Evolutionary conservation across 495 filamentous ascomycete species (phyloP), one percentile per base, ranked within the genome.

Genomic region (Lasiosphaeria ovina): DNA sequence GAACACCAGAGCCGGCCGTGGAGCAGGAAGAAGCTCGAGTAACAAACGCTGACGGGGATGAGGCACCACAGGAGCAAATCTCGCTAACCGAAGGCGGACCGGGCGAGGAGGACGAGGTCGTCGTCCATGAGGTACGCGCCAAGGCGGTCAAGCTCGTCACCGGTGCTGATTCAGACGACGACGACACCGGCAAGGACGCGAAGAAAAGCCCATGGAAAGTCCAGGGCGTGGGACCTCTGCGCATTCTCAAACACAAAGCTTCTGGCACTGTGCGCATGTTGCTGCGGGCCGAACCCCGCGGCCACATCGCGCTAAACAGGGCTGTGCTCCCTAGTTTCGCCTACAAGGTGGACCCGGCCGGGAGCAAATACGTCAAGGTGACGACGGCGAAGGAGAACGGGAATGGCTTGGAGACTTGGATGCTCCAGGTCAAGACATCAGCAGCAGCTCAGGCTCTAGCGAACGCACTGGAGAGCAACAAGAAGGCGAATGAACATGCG

Each of bases 71-170:
- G 62, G 76, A 78, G 69, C 83, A 87, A 79, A 76, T 89, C 55
- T 82, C 87, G 70, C 79, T 90, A 62, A 81, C 84, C 54, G 74
- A 77, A 50, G 79, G 79, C 58, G 82, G 85, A 32, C 83, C 83
- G 49, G 89, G 87, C 7, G 89, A 92, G 68, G 88, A 91, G 66
- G 77, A 90, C 59, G 89, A 93, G 67, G 76, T 79, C 35, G 74
- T 85, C 24, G 63, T 89, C 5, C 80, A 85, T 65, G 84, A 90
- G 61, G 78, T 84, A 12, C 83, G 83, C 49, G 82, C 83, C 42
- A 88, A 86, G 66, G 87, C 80, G 8, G 66, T 87, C 57, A 85
- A 86, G 66, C 78, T 74, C 32, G 67, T 74, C 17, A 62, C 70
- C 12, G 68, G 65, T 7, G 61, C 66, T 17, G 67, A 70, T 11